Evolutionary conservation across 2,329 filamentous ascomycete species (phyloP).

Genomic region (Chalara sp.): DNA sequence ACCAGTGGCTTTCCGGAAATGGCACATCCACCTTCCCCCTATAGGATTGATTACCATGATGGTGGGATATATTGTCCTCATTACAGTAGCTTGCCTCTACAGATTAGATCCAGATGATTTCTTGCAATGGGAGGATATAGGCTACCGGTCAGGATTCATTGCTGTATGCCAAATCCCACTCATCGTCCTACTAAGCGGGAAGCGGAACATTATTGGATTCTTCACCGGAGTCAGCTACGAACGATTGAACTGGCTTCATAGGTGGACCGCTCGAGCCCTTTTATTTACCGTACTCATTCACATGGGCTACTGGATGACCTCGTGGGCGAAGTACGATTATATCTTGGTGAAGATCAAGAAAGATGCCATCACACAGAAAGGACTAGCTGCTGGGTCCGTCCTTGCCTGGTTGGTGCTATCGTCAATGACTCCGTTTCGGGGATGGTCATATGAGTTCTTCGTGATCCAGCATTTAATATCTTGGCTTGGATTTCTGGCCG

Average conservation of each 20-base stretch:
- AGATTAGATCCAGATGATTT: slow-evolving; percentile 20
- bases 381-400: slow-evolving; percentile 58
- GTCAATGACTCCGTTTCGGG: slow-evolving; percentile 56
- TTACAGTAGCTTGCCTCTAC: slow-evolving; percentile 33
- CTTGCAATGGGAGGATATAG: slow-evolving; percentile 30
- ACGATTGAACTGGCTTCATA: slow-evolving; percentile 65
- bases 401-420: slow-evolving; percentile 60
- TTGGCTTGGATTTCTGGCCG: slow-evolving; percentile 30
- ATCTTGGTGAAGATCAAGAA: slow-evolving; percentile 19
- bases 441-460: slow-evolving; percentile 62
- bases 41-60: slow-evolving; percentile 31
- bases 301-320: slow-evolving; percentile 16
- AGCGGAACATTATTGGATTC: slow-evolving; percentile 51
- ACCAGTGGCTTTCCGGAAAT: slow-evolving; percentile 27
- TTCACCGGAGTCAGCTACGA: slow-evolving; percentile 60
- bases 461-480: slow-evolving; percentile 60
- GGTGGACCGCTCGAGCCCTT: slow-evolving; percentile 64
- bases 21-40: slow-evolving; percentile 27
- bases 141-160: slow-evolving; percentile 60
- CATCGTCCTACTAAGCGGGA: slow-evolving; percentile 54
- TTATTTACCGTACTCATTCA: slow-evolving; percentile 50
- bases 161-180: slow-evolving; percentile 58
- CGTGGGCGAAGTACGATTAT: slow-evolving; percentile 20
- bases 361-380: slow-evolving; percentile 32
- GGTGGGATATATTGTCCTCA: slow-evolving; percentile 30